phyloP scores from a whole-genome alignment of 345 rosid species.

The Syzygium jambos region DNA sequence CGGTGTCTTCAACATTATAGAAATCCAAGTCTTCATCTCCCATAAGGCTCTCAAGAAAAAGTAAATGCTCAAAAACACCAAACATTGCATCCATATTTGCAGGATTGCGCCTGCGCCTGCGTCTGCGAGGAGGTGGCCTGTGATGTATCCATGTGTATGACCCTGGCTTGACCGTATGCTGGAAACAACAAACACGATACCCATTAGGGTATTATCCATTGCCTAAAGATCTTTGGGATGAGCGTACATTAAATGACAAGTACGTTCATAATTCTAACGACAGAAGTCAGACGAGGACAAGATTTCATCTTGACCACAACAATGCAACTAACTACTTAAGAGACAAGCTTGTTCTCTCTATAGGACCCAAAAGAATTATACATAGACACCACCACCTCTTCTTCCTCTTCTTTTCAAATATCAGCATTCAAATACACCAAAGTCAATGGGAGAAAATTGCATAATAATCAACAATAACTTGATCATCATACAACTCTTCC shows the following conservation, averaged over 20 bases:
- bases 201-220: slow-evolving; percentile 3
- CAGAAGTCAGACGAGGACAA: background rate
- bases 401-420: background rate
- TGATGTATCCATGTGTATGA: slow-evolving; percentile 70
- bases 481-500: background rate
- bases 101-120: slow-evolving; percentile 27
- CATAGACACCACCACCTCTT: background rate
- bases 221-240: background rate
- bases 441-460: background rate
- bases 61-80: slow-evolving; percentile 36
- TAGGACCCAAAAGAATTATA: background rate
- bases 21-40: slow-evolving; percentile 31
- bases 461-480: background rate
- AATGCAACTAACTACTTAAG: background rate
- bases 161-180: slow-evolving; percentile 55
- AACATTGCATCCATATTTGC: slow-evolving; percentile 34
- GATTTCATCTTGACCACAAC: background rate
- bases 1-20: slow-evolving; percentile 31
- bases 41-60: slow-evolving; percentile 9
- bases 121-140: slow-evolving; percentile 58
- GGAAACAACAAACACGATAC: slow-evolving; percentile 5
- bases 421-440: background rate
- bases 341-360: background rate
- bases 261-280: background rate
- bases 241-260: background rate